Evolutionary conservation across 805 yeast species (phyloP), one percentile per base, ranked within the genome.

Genomic region (Metschnikowia chrysomelidarum): DNA sequence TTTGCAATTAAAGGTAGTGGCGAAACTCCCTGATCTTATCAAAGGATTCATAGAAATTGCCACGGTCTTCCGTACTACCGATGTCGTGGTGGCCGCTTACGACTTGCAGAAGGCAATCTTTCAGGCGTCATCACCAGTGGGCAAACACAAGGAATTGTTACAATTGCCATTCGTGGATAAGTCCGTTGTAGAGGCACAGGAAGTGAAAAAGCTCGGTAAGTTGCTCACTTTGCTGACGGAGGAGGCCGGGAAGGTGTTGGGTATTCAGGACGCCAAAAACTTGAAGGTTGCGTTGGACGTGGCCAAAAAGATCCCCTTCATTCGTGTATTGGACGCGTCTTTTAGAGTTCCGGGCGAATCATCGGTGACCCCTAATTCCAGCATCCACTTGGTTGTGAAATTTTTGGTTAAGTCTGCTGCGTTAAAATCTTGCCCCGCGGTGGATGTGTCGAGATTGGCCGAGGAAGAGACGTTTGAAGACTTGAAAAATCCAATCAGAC

Each of bases 311-410:
- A 75, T 88, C 21, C 96, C 97, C 27, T 60, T 69, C 29, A 59
- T 89, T 32, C 77, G 82, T 50, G 64, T 88, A 11, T 46, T 88
- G 19, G 76, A 75, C 33, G 81, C 94, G 27, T 77, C 75, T 39
- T 87, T 87, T 62, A 72, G 74, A 44, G 96, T 91, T 27, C 91
- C 96, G 3, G 98, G 98, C 21, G 97, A 89, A 65, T 56, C 61
- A 11, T 66, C 66, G 19, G 79, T 85, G 19, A 82, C 96, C 18
- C 71, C 74, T 17, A 36, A 46, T 32, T 77, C 97, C 2, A 73
- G 75, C 31, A 79, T 87, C 7, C 89, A 87, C 59, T 65, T 94
- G 40, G 79, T 78, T 19, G 46, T 93, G 16, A 87, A 89, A 59
- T 82, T 84, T 40, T 59, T 86, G 27, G 76, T 87, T 24, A 79